Percentiles rank a stretch among this genome's conserved stretches.
Conservation (phyloP, 805 yeast species). For the Debaryomyces maramus region DNA sequence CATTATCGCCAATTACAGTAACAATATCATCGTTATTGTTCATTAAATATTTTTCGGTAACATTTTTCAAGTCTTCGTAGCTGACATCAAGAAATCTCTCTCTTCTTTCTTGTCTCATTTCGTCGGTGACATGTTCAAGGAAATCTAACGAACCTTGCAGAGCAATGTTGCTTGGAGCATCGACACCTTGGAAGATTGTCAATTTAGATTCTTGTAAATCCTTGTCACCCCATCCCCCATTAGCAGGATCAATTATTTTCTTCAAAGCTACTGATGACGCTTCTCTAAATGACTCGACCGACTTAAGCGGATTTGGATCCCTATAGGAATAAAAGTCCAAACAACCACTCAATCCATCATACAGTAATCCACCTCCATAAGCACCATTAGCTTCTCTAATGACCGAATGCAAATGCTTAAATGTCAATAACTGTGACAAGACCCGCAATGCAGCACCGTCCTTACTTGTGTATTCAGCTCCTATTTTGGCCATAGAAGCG, state of each 20-base stretch:
- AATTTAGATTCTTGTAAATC: constrained; percentile 89
- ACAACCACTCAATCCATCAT: constrained; percentile 76
- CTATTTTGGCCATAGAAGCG: constrained; percentile 64
- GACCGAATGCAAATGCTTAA: constrained; percentile 81
- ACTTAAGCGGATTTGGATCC: constrained; percentile 82
- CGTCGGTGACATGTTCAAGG: constrained; percentile 70
- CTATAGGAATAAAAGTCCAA: constrained; percentile 87
- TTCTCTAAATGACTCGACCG: constrained; percentile 58
- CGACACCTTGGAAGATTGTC: constrained; percentile 86
- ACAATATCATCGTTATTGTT: constrained; percentile 21
- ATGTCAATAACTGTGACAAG: constrained; percentile 75
- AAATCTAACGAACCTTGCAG: constrained; percentile 72
- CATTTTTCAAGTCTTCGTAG: constrained; percentile 61
- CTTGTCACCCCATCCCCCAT: constrained; percentile 50
- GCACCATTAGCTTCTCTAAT: constrained; percentile 97
- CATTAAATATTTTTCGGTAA: constrained; percentile 63
- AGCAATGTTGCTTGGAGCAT: constrained; percentile 82
- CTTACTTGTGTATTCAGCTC: constrained; percentile 61
- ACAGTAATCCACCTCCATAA: constrained; percentile 92
- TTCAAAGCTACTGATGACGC: constrained; percentile 48
- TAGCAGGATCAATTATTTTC: constrained; percentile 17
- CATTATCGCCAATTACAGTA: constrained; percentile 50
- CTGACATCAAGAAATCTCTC: constrained; percentile 66
- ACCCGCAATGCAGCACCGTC: constrained; percentile 89
- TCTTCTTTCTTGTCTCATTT: constrained; percentile 78